Conservation (phyloP, 1,284 basidiomycete species). For the Austropuccinia psidii region DNA sequence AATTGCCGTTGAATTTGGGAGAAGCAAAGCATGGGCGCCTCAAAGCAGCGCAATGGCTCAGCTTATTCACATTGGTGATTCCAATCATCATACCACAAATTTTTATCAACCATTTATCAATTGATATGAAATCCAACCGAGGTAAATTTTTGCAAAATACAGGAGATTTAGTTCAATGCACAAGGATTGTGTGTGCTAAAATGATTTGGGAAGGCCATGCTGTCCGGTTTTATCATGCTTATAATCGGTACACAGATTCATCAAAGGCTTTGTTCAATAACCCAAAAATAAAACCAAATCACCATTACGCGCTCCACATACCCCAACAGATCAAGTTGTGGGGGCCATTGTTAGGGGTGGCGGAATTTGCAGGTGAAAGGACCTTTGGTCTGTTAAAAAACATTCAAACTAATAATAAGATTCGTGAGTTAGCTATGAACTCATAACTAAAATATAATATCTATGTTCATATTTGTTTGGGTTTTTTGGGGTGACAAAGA, state of each 20-base stretch:
- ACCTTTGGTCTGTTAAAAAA: conserved; percentile 1
- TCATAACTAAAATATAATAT: too few relatives aligned
- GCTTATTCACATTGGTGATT: conserved; percentile 8
- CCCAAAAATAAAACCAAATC: neutral
- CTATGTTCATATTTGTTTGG: too few relatives aligned
- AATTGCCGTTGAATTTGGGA: neutral
- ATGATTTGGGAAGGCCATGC: neutral
- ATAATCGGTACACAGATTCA: neutral
- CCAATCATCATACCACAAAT: conserved; percentile 2
- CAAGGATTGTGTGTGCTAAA: neutral
- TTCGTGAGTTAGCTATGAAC: too few relatives aligned
- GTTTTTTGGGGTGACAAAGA: too few relatives aligned
- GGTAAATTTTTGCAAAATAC: neutral
- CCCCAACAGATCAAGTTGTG: neutral
- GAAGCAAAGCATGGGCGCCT: neutral
- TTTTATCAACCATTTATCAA: neutral
- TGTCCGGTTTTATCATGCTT: neutral
- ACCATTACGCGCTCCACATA: conserved; percentile 11
- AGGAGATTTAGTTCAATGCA: neutral
- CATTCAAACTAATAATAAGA: neutral
- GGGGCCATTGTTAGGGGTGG: neutral
- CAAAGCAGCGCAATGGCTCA: conserved; percentile 6
- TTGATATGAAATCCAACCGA: neutral
- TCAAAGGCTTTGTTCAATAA: neutral
- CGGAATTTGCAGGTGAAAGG: neutral